A percentile compares a stretch with the other conserved stretches of the same genome.
phyloP scores from a whole-genome alignment of 805 yeast species.

The Jamesozyma rosinii region DNA sequence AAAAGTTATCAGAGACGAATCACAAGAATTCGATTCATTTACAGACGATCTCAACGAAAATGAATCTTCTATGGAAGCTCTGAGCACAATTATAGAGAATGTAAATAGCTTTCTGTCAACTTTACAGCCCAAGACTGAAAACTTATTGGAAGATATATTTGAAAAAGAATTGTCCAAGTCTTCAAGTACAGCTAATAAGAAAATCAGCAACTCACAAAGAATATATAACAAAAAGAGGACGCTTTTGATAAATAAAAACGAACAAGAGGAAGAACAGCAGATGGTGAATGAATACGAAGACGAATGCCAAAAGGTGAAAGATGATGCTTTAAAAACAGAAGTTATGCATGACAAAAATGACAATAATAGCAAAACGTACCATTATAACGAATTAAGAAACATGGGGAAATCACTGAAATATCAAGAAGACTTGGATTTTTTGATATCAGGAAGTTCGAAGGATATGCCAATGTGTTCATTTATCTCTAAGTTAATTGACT shows the following conservation, averaged over 20 bases:
- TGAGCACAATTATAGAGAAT: constrained; percentile 6
- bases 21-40: neutral
- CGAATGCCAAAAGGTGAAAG: neutral
- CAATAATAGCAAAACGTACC: constrained; percentile 6
- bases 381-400: constrained; percentile 23
- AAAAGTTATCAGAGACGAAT: constrained; percentile 1
- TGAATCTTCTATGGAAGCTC: constrained; percentile 1
- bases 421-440: constrained; percentile 32
- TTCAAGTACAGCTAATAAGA: neutral
- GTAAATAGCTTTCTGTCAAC: constrained; percentile 3
- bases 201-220: neutral
- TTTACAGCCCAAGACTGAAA: constrained; percentile 2
- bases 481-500: constrained; percentile 17
- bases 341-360: neutral
- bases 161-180: neutral
- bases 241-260: constrained; percentile 11
- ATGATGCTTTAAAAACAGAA: constrained; percentile 1
- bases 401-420: constrained; percentile 31
- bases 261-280: constrained; percentile 9
- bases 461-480: neutral
- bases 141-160: constrained; percentile 1
- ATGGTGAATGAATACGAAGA: constrained; percentile 7
- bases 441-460: constrained; percentile 6
- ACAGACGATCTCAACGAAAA: neutral
- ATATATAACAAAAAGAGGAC: constrained; percentile 20